These are phyloP conservation scores for Nitzschia palea DNA, from an alignment of 108 stramenopile species.

Conservation along the genomic window DNA sequence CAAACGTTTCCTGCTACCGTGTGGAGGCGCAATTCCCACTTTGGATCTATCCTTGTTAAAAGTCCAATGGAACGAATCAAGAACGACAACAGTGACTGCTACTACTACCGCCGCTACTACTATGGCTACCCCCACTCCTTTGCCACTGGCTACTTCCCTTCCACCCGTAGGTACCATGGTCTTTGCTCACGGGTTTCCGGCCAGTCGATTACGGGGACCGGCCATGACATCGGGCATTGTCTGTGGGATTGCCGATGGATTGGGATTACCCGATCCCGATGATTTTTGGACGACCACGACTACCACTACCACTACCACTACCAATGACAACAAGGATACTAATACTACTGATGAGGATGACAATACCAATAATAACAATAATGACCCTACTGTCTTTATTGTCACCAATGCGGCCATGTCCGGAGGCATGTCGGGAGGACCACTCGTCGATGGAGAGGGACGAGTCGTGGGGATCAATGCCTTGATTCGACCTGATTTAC, in stretches of 20 bases:
- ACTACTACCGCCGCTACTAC: too few relatives aligned
- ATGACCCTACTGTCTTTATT: conserved; percentile 1
- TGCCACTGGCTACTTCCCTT: conserved; percentile 20
- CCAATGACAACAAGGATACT: too few relatives aligned
- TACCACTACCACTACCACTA: not conserved
- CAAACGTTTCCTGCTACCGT: conserved; percentile 41
- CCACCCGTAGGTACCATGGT: conserved; percentile 47
- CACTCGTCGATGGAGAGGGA: conserved; percentile 41
- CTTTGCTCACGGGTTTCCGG: conserved; percentile 55
- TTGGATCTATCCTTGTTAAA: conserved; percentile 50
- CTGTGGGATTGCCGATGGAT: conserved; percentile 52
- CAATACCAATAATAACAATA: too few relatives aligned
- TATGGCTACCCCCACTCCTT: too few relatives aligned
- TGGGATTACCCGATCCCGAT: conserved; percentile 20
- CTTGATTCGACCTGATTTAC: conserved; percentile 48
- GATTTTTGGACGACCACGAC: not conserved
- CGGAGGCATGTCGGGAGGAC: conserved; percentile 57
- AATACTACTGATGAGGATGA: too few relatives aligned
- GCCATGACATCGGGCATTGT: conserved; percentile 61
- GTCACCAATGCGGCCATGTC: conserved; percentile 57
- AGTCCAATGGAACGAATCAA: too few relatives aligned
- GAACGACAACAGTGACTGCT: too few relatives aligned
- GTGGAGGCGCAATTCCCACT: conserved; percentile 44
- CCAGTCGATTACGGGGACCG: conserved; percentile 45
- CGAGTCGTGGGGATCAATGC: conserved; percentile 51